phyloP scores from a whole-genome alignment of 164 flowering plant genomes.

The Magnolia officinalis region DNA sequence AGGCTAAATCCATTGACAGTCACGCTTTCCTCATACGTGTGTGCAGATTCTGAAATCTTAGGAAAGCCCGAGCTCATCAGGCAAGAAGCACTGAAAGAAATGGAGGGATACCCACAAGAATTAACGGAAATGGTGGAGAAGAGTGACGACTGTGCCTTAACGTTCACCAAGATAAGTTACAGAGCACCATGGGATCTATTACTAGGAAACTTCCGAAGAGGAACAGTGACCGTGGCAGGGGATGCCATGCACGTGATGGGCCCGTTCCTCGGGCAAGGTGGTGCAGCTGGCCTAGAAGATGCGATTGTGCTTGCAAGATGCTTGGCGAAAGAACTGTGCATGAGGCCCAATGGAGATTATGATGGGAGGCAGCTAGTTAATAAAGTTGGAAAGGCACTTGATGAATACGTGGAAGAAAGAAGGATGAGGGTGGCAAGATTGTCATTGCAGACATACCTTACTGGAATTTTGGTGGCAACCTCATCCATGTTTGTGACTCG shows the following conservation, averaged over 20 bases:
- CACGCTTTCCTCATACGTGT: not conserved
- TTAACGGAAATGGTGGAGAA: conserved; percentile 20
- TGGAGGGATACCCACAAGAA: conserved; percentile 27
- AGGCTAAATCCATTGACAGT: too few species aligned
- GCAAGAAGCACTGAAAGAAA: conserved; percentile 9
- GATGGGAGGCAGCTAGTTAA: not conserved
- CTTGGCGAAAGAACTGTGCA: conserved; percentile 13
- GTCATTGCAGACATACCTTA: conserved; percentile 22
- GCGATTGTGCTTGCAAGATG: conserved; percentile 37
- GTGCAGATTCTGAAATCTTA: conserved; percentile 22
- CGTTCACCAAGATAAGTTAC: conserved; percentile 18
- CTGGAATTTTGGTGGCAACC: conserved; percentile 9
- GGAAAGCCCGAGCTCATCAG: conserved; percentile 22
- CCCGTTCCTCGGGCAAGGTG: conserved; percentile 43
- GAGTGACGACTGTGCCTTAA: conserved; percentile 19
- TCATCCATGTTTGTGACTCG: conserved; percentile 1
- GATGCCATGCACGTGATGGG: conserved; percentile 48
- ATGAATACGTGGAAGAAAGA: conserved; percentile 26
- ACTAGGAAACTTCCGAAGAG: conserved; percentile 19
- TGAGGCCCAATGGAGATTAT: not conserved
- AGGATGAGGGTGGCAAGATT: conserved; percentile 24
- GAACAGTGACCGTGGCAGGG: conserved; percentile 31
- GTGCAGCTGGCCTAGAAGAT: conserved; percentile 36
- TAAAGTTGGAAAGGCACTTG: conserved; percentile 21
- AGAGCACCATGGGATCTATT: conserved; percentile 31